phyloP scores from a whole-genome alignment of 2,329 filamentous ascomycete species.

The Aspergillus sergii region DNA sequence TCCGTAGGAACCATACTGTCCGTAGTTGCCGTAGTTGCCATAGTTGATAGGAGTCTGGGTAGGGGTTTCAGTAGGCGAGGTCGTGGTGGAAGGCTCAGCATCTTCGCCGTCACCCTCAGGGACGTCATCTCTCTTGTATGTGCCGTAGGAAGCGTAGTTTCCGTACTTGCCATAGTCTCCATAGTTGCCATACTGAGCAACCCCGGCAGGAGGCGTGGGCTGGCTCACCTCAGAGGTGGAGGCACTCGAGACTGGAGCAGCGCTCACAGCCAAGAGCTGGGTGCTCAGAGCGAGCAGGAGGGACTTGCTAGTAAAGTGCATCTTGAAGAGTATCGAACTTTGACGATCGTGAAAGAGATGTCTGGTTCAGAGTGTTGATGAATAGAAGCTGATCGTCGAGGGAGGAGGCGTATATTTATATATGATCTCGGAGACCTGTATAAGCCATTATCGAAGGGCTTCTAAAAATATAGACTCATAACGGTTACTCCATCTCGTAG shows the following conservation, averaged over 20 bases:
- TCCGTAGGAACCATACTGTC: neutral
- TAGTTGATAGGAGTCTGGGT: neutral
- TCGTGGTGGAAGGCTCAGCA: neutral
- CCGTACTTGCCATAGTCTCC: slow-evolving; percentile 17
- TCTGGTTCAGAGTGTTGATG: neutral
- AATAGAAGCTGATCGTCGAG: neutral
- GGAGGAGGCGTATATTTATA: neutral
- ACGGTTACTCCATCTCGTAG: neutral
- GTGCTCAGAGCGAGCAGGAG: slow-evolving; percentile 15
- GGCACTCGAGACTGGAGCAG: slow-evolving; percentile 9
- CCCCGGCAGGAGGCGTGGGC: slow-evolving; percentile 7
- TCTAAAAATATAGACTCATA: neutral
- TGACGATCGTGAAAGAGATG: neutral
- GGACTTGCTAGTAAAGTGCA: slow-evolving; percentile 8
- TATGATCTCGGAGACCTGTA: neutral
- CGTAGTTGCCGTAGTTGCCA: neutral
- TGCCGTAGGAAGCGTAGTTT: slow-evolving; percentile 10
- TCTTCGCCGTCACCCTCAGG: neutral
- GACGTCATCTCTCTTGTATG: neutral
- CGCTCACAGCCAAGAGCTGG: slow-evolving; percentile 14
- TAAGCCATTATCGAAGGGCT: too few species aligned
- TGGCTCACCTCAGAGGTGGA: slow-evolving; percentile 3
- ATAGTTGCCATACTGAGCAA: slow-evolving; percentile 13
- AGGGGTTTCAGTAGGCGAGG: neutral
- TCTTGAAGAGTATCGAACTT: neutral